Base-by-base conservation (phyloP, 2,329 filamentous ascomycete species). In the Sarocladium brachiariae region DNA sequence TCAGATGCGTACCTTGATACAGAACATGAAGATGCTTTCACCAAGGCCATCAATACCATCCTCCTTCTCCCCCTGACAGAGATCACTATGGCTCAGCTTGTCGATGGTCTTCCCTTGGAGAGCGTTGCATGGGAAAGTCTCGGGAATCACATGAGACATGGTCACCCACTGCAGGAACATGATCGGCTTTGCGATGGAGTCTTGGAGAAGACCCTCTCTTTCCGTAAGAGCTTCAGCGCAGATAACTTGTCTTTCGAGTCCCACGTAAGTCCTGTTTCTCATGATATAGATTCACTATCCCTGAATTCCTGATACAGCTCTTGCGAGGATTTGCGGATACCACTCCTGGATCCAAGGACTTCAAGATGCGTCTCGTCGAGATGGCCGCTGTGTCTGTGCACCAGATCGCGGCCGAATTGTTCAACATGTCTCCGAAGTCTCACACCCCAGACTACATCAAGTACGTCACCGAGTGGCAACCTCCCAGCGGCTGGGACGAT, bases 11-110 rank as follows among this genome's bases (percentile, higher is more conserved):
- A 47, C 43, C 10, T 47, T 6, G 43, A 47, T 25, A 18, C 18
- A 16, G 25, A 47, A 31, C 27, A 33, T 33, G 25, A 21, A 18
- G 16, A 31, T 47, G 27, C 43, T n/a, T 47, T 33, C 18, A 18
- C 3, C 14, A 24, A 47, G 33, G 43, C 43, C 11, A 10, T 47
- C 14, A 31, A 47, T 16, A 47, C 43, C n/a, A 33, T 47, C 25
- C 18, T 47, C 7, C 25, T 16, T 4, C 16, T 5, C 33, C 24
- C 43, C 11, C 3, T 31, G 16, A 49, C 46, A n/a, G 46, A 49
- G 31, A 10, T 18, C 31, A 49, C 46, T 14, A 49, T 49, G 46
- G 46, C 46, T 11, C 46, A 49, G 33, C 46, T 49, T 27, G 21
- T 49, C 9, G 46, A 49, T 18, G 46, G 46, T 3, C 30, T 49